Conservation (phyloP, 495 filamentous ascomycete species). For the Hamigera avellanea region DNA sequence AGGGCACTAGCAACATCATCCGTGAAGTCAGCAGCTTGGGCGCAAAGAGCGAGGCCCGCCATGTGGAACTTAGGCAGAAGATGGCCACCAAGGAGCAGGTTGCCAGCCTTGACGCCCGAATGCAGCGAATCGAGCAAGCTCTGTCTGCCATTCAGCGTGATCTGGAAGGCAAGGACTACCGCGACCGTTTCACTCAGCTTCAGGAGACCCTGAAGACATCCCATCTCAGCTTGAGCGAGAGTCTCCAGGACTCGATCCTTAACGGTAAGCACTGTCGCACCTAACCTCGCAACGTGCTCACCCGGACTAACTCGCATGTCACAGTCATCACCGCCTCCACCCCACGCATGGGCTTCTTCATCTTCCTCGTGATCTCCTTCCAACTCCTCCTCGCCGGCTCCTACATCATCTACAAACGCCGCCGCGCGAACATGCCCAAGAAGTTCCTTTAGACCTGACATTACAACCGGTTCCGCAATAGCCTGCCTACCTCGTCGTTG, state of each 20-base stretch:
- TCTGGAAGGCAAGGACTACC: conserved; percentile 61
- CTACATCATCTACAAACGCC: conserved; percentile 75
- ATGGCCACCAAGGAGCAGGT: conserved; percentile 40
- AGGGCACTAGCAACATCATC: conserved; percentile 58
- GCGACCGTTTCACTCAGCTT: conserved; percentile 54
- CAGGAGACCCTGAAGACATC: conserved; percentile 62
- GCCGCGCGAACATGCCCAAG: conserved; percentile 66
- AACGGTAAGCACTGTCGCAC: conserved; percentile 14
- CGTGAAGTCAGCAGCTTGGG: conserved; percentile 42
- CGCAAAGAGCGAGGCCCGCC: conserved; percentile 42
- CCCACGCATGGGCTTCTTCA: conserved; percentile 59
- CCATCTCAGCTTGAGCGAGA: conserved; percentile 53
- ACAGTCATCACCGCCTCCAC: conserved; percentile 46
- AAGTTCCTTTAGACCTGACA: conserved; percentile 62
- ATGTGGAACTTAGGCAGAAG: conserved; percentile 43
- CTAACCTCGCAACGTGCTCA: background rate
- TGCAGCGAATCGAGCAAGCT: conserved; percentile 47
- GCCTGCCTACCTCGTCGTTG: background rate
- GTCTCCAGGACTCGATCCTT: conserved; percentile 25
- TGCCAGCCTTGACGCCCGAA: conserved; percentile 37
- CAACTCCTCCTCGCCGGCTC: conserved; percentile 57
- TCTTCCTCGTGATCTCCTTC: conserved; percentile 63
- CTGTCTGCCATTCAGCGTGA: conserved; percentile 48
- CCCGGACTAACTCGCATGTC: background rate
- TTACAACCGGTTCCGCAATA: no score